These are phyloP conservation scores for Blakeslea trispora DNA, from an alignment of 371 early-diverging fungal species.

Conservation along the genomic window DNA sequence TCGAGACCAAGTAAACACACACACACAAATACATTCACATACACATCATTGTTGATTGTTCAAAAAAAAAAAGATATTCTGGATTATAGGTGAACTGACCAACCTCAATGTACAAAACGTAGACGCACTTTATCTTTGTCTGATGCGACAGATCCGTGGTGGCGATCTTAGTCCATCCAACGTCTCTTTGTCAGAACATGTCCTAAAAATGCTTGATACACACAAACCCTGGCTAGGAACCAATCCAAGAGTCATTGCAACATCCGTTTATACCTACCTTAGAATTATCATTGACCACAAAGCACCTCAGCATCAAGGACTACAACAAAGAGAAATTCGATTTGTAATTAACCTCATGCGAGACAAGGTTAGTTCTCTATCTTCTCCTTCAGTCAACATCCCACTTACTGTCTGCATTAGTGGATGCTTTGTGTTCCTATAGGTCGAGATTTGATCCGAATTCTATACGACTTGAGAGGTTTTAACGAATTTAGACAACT, in stretches of 20 bases:
- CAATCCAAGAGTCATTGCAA: constrained; percentile 56
- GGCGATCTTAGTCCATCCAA: constrained; percentile 62
- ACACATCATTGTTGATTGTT: background rate
- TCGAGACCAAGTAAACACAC: constrained; percentile 45
- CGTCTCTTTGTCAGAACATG: constrained; percentile 51
- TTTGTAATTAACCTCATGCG: constrained; percentile 56
- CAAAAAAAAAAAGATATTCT: constrained; percentile 49
- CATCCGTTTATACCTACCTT: constrained; percentile 59
- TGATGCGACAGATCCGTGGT: constrained; percentile 66
- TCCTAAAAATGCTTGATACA: constrained; percentile 52
- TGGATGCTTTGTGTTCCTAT: constrained; percentile 64
- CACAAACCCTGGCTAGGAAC: constrained; percentile 54
- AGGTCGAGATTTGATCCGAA: constrained; percentile 72
- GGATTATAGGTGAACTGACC: constrained; percentile 64
- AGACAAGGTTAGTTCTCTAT: constrained; percentile 45
- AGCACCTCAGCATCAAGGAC: constrained; percentile 33
- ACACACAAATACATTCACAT: background rate
- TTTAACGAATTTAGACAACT: constrained; percentile 63
- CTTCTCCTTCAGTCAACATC: background rate
- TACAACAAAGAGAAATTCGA: constrained; percentile 60
- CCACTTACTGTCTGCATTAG: constrained; percentile 6
- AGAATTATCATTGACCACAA: constrained; percentile 67
- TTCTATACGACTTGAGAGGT: constrained; percentile 65
- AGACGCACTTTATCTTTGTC: constrained; percentile 56
- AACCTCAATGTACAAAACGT: constrained; percentile 49